A percentile compares a stretch with the other conserved stretches of the same genome.
Evolutionary conservation across 306 rosid species (phyloP).

Genomic region (Mimosa bimucronata): DNA sequence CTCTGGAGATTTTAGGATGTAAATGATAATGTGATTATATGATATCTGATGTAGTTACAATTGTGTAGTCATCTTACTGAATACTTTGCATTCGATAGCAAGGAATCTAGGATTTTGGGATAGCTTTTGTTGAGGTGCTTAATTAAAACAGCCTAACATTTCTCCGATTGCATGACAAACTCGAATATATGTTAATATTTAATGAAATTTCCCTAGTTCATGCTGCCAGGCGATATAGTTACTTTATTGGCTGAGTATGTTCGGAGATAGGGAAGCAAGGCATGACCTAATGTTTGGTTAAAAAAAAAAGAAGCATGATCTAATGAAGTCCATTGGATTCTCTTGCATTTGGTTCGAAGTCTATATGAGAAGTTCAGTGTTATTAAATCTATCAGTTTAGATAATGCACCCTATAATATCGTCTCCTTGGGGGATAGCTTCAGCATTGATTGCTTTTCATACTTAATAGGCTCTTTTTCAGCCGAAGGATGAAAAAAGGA

Average conservation of each 20-base stretch:
- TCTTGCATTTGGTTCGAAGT: conserved; percentile 6
- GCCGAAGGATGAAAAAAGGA: not conserved
- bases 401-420: not conserved
- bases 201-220: not conserved
- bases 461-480: not conserved
- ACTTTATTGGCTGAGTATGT: conserved; percentile 16
- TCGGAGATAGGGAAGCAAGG: not conserved
- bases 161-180: not conserved
- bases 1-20: not conserved
- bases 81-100: not conserved
- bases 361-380: conserved; percentile 22
- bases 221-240: conserved; percentile 9
- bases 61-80: not conserved
- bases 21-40: not conserved
- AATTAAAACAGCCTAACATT: not conserved
- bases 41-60: not conserved
- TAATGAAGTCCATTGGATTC: not conserved
- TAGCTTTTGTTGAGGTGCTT: not conserved
- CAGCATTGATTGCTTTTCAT: not conserved
- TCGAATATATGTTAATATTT: not conserved
- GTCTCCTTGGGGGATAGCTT: conserved; percentile 3
- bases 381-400: not conserved
- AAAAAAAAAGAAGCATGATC: not conserved
- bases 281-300: not conserved
- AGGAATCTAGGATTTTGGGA: not conserved